Evolutionary conservation across 169 alveolate species (phyloP).

Genomic region (Cryptosporidium meleagridis): DNA sequence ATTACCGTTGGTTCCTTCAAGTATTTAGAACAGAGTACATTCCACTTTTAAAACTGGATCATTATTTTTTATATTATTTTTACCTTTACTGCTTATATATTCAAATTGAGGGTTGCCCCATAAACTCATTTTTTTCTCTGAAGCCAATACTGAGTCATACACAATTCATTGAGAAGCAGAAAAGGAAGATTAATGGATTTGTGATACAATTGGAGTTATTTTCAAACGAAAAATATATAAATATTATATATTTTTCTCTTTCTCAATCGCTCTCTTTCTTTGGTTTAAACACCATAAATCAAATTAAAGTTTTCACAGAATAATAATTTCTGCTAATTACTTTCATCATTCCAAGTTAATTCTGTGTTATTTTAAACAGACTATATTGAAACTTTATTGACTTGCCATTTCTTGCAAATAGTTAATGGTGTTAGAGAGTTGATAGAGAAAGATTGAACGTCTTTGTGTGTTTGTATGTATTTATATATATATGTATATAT

Average conservation of each 20-base stretch:
- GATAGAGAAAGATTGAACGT: background rate
- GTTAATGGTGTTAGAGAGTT: background rate
- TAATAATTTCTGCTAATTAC: background rate
- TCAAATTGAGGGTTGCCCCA: background rate
- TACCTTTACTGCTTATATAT: background rate
- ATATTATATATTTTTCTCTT: background rate
- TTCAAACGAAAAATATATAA: background rate
- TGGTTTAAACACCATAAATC: background rate
- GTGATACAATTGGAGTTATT: background rate
- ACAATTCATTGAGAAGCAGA: background rate
- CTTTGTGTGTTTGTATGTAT: background rate
- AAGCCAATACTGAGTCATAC: background rate
- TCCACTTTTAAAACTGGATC: background rate
- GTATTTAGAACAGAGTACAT: background rate
- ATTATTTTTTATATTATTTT: too few species aligned
- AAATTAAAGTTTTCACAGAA: background rate
- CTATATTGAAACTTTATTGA: too few species aligned
- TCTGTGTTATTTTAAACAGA: background rate
- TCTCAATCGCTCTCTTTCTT: conserved; percentile 10
- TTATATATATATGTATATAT: too few species aligned
- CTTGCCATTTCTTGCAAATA: background rate
- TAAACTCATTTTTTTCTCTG: background rate
- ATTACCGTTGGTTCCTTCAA: background rate
- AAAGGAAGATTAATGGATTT: conserved; percentile 5
- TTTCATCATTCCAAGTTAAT: background rate